A percentile compares a stretch with the other conserved stretches of the same genome.
Evolutionary conservation across 352 stramenopile genomes (phyloP).

Genomic region (Globisporangium barbulae): DNA sequence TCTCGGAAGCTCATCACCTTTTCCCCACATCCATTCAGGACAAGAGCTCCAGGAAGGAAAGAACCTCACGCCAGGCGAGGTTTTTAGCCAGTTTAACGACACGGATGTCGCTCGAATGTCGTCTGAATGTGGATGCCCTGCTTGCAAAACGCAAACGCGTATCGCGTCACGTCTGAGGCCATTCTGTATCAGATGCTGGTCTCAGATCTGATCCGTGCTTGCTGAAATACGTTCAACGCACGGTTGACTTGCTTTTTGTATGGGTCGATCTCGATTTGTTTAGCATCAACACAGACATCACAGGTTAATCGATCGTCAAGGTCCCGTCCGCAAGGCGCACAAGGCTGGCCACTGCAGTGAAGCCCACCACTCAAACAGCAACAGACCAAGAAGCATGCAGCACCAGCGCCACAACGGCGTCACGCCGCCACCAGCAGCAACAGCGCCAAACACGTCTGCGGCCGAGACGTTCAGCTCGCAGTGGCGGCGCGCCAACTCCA

Average conservation of each 20-base stretch:
- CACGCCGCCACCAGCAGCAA: neutral
- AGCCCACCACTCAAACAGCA: neutral
- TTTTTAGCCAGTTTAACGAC: neutral
- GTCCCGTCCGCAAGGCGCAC: neutral
- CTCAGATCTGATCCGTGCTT: no score
- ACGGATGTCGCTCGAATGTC: neutral
- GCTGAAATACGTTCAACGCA: no score
- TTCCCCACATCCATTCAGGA: neutral
- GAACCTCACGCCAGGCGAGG: neutral
- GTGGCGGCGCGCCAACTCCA: conserved; percentile 7
- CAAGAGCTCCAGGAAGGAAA: neutral
- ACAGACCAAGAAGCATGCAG: neutral
- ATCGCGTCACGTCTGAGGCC: no score
- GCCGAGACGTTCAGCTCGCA: conserved; percentile 10
- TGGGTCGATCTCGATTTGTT: no score
- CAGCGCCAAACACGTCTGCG: neutral
- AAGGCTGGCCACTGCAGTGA: no score
- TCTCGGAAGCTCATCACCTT: neutral
- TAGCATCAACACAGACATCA: no score
- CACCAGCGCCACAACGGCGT: neutral
- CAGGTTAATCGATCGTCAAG: neutral
- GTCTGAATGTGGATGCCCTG: neutral
- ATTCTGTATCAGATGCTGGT: no score
- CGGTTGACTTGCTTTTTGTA: no score
- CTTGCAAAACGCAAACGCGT: no score